A percentile compares a stretch with the other conserved stretches of the same genome.
phyloP scores from a whole-genome alignment of 2,329 filamentous ascomycete species.

The Endoconidiophora laricicola region DNA sequence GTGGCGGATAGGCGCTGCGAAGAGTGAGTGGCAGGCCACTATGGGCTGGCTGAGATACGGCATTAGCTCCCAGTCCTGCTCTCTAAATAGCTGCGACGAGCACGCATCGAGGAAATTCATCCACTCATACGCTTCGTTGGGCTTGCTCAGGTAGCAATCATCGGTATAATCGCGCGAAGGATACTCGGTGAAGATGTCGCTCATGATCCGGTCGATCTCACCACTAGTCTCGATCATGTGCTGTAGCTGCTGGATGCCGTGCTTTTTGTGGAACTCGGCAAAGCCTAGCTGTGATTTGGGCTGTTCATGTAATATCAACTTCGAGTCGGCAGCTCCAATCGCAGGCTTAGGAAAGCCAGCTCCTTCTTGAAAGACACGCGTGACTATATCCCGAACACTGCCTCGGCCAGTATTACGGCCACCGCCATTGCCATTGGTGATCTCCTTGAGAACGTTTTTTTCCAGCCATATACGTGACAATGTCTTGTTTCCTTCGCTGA shows the following conservation, averaged over 20 bases:
- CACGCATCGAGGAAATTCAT: slow-evolving; percentile 81
- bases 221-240: slow-evolving; percentile 68
- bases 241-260: slow-evolving; percentile 52
- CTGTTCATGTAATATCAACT: slow-evolving; percentile 30
- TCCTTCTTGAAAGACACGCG: slow-evolving; percentile 62
- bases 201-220: slow-evolving; percentile 61
- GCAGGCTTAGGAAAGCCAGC: slow-evolving; percentile 55
- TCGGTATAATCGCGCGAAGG: slow-evolving; percentile 83
- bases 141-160: slow-evolving; percentile 79
- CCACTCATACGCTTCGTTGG: slow-evolving; percentile 81
- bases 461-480: slow-evolving; percentile 67
- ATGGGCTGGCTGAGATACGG: slow-evolving; percentile 77
- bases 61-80: slow-evolving; percentile 82
- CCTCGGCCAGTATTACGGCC: slow-evolving; percentile 57
- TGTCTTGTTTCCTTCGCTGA: slow-evolving; percentile 23
- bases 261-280: slow-evolving; percentile 54
- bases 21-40: slow-evolving; percentile 80
- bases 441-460: slow-evolving; percentile 48
- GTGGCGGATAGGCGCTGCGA: slow-evolving; percentile 52
- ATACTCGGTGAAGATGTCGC: slow-evolving; percentile 74
- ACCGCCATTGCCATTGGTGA: slow-evolving; percentile 54
- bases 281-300: slow-evolving; percentile 49
- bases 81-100: slow-evolving; percentile 60
- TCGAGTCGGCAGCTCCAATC: slow-evolving; percentile 18
- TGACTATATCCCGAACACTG: slow-evolving; percentile 56